Evolutionary conservation across 176 grass and related monocot genomes (phyloP).

Genomic region (Pontederia crassipes): DNA sequence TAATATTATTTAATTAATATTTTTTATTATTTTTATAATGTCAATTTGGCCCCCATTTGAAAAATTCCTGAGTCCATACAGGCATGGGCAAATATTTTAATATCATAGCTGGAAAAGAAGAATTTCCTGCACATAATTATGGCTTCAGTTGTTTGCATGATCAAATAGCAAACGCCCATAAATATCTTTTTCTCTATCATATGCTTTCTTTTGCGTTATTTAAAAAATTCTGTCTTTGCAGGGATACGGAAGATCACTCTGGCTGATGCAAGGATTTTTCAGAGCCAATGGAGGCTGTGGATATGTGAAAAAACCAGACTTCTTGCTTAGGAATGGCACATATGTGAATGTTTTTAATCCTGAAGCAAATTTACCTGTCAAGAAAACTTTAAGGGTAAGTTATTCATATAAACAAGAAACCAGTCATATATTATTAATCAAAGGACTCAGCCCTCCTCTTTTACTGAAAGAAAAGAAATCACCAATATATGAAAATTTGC

Average conservation of each 20-base stretch:
- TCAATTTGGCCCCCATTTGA: too few relatives aligned
- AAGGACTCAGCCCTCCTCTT: neutral
- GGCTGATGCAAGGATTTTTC: slow-evolving; percentile 13
- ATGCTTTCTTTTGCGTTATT: neutral
- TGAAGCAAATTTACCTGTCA: neutral
- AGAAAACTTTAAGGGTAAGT: slow-evolving; percentile 12
- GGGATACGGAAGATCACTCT: slow-evolving; percentile 8
- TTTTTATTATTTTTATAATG: too few relatives aligned
- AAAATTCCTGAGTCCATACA: too few relatives aligned
- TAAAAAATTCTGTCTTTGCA: neutral
- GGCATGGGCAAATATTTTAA: too few relatives aligned
- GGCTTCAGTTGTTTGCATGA: too few relatives aligned
- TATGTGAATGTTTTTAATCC: neutral
- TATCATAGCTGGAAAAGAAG: too few relatives aligned
- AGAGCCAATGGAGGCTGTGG: slow-evolving; percentile 18
- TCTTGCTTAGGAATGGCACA: neutral
- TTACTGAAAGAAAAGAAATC: too few relatives aligned
- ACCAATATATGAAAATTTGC: too few relatives aligned
- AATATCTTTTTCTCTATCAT: neutral
- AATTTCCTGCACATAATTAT: too few relatives aligned
- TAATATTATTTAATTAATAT: too few relatives aligned
- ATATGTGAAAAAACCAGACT: slow-evolving; percentile 7
- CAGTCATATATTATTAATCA: too few relatives aligned
- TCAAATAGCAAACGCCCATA: too few relatives aligned
- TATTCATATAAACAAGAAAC: neutral